Conservation (phyloP, 2,329 filamentous ascomycete species). For the Dactylonectria estremocensis region DNA sequence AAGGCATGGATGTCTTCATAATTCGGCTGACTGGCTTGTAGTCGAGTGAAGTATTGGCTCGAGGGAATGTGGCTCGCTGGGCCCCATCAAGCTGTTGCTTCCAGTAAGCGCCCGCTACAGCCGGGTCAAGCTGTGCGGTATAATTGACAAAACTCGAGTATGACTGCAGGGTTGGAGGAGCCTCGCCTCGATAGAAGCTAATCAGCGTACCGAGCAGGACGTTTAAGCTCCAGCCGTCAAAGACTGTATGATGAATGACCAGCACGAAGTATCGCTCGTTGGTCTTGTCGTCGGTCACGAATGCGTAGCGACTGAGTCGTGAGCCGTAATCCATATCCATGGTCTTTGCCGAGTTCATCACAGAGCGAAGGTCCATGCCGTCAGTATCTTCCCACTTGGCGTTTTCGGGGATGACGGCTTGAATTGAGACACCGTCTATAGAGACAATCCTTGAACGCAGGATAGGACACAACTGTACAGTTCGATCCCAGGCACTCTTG, state of each 20-base stretch:
- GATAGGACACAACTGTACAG: neutral
- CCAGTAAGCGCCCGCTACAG: neutral
- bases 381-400: neutral
- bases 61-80: slow-evolving; percentile 11
- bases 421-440: neutral
- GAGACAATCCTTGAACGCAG: slow-evolving; percentile 1
- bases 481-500: slow-evolving; percentile 5
- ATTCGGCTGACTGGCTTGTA: slow-evolving; percentile 41
- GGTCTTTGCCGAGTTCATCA: neutral
- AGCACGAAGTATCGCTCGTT: neutral
- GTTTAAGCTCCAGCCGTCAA: slow-evolving; percentile 18
- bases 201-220: neutral
- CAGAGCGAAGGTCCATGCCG: neutral
- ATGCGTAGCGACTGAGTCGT: neutral
- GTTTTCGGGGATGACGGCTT: neutral
- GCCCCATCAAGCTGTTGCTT: slow-evolving; percentile 2
- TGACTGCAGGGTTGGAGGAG: neutral
- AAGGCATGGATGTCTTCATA: slow-evolving; percentile 65
- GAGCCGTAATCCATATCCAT: slow-evolving; percentile 9
- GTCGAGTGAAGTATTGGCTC: slow-evolving; percentile 42
- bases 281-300: slow-evolving; percentile 36
- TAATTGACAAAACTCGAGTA: slow-evolving; percentile 18
- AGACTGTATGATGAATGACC: slow-evolving; percentile 11
- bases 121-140: neutral
- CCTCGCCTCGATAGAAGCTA: neutral